These are phyloP conservation scores for Xylaria sp. DNA, from an alignment of 2,329 filamentous ascomycete genomes.

Conservation along the genomic window DNA sequence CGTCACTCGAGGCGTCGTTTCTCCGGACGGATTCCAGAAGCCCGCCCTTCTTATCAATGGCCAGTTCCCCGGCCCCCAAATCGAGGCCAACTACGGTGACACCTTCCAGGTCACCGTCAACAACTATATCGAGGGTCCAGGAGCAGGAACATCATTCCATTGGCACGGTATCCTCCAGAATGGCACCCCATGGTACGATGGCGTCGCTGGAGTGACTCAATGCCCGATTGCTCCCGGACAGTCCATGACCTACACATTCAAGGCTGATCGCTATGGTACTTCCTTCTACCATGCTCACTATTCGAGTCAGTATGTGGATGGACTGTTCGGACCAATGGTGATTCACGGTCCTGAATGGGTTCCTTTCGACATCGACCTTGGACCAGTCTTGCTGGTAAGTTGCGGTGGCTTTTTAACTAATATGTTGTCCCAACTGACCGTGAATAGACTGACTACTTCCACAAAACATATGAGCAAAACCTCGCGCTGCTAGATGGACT, in stretches of 20 bases:
- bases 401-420: neutral
- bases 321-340: conserved; percentile 47
- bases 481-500: neutral
- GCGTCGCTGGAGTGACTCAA: conserved; percentile 3
- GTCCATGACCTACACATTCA: conserved; percentile 3
- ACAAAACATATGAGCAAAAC: neutral
- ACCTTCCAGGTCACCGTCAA: neutral
- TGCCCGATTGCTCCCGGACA: conserved; percentile 12
- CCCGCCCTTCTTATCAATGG: neutral
- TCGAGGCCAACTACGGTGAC: conserved; percentile 1
- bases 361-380: neutral
- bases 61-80: neutral
- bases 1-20: neutral
- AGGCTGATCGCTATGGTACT: conserved; percentile 2
- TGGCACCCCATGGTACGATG: neutral
- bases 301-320: conserved; percentile 10
- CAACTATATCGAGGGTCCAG: neutral
- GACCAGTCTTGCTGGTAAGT: neutral
- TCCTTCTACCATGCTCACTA: conserved; percentile 9
- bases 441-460: neutral
- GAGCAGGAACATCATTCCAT: conserved; percentile 1
- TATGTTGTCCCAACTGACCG: neutral
- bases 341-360: conserved; percentile 42
- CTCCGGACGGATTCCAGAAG: neutral
- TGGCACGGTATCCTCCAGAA: neutral